Evolutionary conservation across 306 rosid species (phyloP), one percentile per base, ranked within the genome.

Genomic region (Lotus japonicus): DNA sequence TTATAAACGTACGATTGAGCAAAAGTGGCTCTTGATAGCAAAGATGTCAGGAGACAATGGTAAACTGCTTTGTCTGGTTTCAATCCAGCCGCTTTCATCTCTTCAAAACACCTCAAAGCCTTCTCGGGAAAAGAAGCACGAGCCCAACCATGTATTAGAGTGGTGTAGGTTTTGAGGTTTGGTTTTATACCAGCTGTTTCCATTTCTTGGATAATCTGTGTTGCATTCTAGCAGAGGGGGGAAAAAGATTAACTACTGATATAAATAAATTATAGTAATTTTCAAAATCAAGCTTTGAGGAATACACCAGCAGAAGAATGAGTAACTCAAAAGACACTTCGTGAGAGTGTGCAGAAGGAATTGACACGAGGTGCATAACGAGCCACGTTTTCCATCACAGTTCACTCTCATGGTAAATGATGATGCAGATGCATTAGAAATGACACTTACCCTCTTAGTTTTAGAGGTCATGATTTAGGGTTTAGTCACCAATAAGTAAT

Each of bases 81-180:
- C 76, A 86, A 68, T 46, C 96, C 99, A 33, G 85, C 84, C 49
- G 21, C 58, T 82, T 94, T 94, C 97, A 94, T 88, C 80, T 90
- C 90, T 64, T 81, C 88, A 23, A 86, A 94, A 82, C 92, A 88
- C 79, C 44, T 81, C 68, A 90, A 76, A 21, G 99, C 99, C 77
- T 85, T 94, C 84, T 94, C 99, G 0, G 99, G 99, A 41, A 90
- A 79, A 64, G 97, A 87, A 52, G 95, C 96, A 45, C 95, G 99
- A 7, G 97, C 95, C 99, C 99, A 94, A 35, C 99, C 99, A 52
- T 86, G 84, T 54, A 94, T 90, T 46, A 88, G 64, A 13, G 97
- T 90, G 11, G 97, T 94, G 82, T 82, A 94, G 14, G 99, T 94
- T 77, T 88, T 90, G 14, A 94, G 75, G 75, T 94, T 94, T 71